Evolutionary conservation across 73 alveolate species (phyloP), one percentile per base, ranked within the genome.

Genomic region (Paramecium caudatum): DNA sequence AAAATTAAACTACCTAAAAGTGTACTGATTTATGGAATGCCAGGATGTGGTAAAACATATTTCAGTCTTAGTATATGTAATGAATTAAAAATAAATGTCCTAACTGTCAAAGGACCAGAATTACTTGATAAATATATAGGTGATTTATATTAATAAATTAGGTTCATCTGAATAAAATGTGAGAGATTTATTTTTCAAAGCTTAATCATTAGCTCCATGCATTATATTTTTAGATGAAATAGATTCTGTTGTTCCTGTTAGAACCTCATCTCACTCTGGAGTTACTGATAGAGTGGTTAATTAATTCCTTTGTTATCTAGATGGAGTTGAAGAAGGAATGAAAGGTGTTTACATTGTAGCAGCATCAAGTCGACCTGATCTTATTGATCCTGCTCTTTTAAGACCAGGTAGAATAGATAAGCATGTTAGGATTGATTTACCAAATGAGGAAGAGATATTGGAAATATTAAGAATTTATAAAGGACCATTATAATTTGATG

Each of bases 381-480:
- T 95, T 82, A 91, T 96, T 16, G 98, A 96, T 90, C 94, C 93
- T 17, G 99, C 99, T 1, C 74, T 96, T 45, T 91, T 96, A 13
- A 92, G 99, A 82, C 99, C 99, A 34, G 99, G 99, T 3, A 94
- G 99, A 92, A 91, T 96, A 12, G 99, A 96, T 47, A 94, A 95
- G 70, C 93, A 91, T 63, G 93, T 96, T 16, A 90, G 91, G 47
- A 90, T 95, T 49, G 98, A 95, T 32, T 90, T 91, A 82, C 99
- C 99, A 8, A 83, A 78, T 47, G 62, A 37, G 1, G 83, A 63
- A 9, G 97, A 94, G 30, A 86, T 94, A 15, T 32, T 21, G 7
- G 91, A 91, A 9, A 91, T 93, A 13, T 34, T 82, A 13, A 10
- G 50, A 8, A 91, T 93, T 74, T 93, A 93, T 33, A 47, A 82